Conservation (phyloP, 192 early-diverging fungal species). For the Gaertneriomyces semiglobifer region DNA sequence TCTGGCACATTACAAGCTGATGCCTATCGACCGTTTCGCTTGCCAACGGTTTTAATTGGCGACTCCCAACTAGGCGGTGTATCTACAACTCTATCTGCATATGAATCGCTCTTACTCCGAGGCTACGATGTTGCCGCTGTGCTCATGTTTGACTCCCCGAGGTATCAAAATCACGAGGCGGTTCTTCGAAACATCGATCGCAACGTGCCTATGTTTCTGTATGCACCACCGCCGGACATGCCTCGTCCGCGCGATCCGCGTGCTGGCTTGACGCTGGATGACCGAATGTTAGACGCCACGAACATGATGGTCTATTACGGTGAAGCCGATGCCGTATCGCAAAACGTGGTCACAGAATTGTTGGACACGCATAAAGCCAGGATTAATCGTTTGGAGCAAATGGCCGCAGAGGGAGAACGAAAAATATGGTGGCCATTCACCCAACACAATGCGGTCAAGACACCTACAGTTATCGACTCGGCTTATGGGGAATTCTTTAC, state of each 20-base stretch:
- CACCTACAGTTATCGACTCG: slow-evolving; percentile 71
- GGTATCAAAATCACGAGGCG: slow-evolving; percentile 58
- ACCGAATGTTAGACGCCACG: slow-evolving; percentile 44
- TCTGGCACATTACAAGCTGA: slow-evolving; percentile 68
- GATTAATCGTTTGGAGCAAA: slow-evolving; percentile 53
- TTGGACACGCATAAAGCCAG: slow-evolving; percentile 47
- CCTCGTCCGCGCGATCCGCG: slow-evolving; percentile 4
- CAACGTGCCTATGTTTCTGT: slow-evolving; percentile 17
- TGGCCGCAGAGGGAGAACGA: slow-evolving; percentile 44
- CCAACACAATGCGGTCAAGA: slow-evolving; percentile 57
- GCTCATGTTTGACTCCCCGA: slow-evolving; percentile 60
- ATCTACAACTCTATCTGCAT: slow-evolving; percentile 72
- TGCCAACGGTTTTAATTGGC: slow-evolving; percentile 71
- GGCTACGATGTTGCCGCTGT: slow-evolving; percentile 69
- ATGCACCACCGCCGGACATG: slow-evolving; percentile 47
- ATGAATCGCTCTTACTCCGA: slow-evolving; percentile 64
- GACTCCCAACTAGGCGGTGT: slow-evolving; percentile 79
- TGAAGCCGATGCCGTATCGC: slow-evolving; percentile 43
- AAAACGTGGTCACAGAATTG: slow-evolving; percentile 44
- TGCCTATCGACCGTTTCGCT: slow-evolving; percentile 64
- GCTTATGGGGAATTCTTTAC: slow-evolving; percentile 65
- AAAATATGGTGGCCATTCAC: slow-evolving; percentile 82
- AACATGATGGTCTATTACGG: slow-evolving; percentile 61
- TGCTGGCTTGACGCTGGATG: not conserved
- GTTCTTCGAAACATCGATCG: slow-evolving; percentile 27